Conservation (phyloP, 2,329 filamentous ascomycete genomes). For the Ophiostoma angusticollis region DNA sequence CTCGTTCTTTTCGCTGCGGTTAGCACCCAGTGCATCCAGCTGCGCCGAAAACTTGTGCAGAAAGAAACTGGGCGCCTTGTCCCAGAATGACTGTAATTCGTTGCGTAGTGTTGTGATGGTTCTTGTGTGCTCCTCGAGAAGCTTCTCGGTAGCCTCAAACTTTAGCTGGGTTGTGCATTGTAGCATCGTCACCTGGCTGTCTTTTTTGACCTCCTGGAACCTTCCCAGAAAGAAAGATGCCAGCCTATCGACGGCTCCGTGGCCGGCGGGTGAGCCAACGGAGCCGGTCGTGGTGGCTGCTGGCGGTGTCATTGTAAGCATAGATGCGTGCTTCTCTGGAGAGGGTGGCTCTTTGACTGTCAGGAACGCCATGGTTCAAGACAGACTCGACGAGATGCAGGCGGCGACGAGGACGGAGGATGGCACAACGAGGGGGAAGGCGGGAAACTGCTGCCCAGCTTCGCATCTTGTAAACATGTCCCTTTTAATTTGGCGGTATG, state of each 20-base stretch:
- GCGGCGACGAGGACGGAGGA: background rate
- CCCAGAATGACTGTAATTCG: constrained; percentile 11
- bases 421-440: background rate
- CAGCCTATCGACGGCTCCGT: constrained; percentile 8
- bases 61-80: constrained; percentile 9
- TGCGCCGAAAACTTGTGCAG: constrained; percentile 10
- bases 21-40: constrained; percentile 5
- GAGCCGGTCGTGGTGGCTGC: background rate
- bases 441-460: too few relatives aligned
- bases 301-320: background rate
- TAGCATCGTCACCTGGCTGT: constrained; percentile 4
- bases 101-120: constrained; percentile 1
- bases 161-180: constrained; percentile 9
- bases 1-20: constrained; percentile 7
- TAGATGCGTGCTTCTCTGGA: background rate
- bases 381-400: background rate
- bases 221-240: constrained; percentile 11
- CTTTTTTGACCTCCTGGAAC: constrained; percentile 11
- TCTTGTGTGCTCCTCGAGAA: constrained; percentile 4
- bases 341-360: background rate
- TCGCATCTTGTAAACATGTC: too few relatives aligned
- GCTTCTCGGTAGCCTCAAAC: constrained; percentile 11
- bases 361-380: background rate
- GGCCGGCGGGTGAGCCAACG: background rate
- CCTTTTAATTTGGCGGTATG: too few relatives aligned